These are phyloP conservation scores for Cladophialophora immunda DNA, from an alignment of 2,329 filamentous ascomycete species.

Conservation along the genomic window DNA sequence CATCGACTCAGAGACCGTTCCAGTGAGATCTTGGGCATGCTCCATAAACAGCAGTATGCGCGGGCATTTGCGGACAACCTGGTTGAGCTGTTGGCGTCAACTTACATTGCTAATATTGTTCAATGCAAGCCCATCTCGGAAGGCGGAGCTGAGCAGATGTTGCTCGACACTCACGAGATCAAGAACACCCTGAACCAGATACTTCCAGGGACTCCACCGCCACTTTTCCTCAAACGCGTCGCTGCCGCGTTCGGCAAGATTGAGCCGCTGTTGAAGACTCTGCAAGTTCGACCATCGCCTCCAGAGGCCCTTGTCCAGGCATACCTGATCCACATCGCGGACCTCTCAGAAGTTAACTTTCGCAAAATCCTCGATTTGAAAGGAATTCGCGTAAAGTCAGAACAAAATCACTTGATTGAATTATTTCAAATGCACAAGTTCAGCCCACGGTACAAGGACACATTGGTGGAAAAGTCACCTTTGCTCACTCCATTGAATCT, in stretches of 20 bases:
- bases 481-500: slow-evolving; percentile 71
- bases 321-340: slow-evolving; percentile 95
- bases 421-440: slow-evolving; percentile 87
- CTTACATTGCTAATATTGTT: slow-evolving; percentile 84
- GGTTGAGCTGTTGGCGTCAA: slow-evolving; percentile 83
- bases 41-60: slow-evolving; percentile 92
- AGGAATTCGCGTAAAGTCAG: slow-evolving; percentile 79
- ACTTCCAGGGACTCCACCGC: slow-evolving; percentile 67
- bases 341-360: slow-evolving; percentile 94
- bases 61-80: slow-evolving; percentile 94
- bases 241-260: slow-evolving; percentile 84
- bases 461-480: slow-evolving; percentile 74
- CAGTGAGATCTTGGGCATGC: slow-evolving; percentile 75
- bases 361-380: slow-evolving; percentile 95
- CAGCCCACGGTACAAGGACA: slow-evolving; percentile 68
- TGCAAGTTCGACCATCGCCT: slow-evolving; percentile 90
- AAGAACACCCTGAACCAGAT: slow-evolving; percentile 80
- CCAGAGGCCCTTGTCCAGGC: slow-evolving; percentile 95
- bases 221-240: slow-evolving; percentile 83
- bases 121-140: slow-evolving; percentile 91
- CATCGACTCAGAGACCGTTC: slow-evolving; percentile 75
- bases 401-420: slow-evolving; percentile 84
- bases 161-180: slow-evolving; percentile 91
- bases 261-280: slow-evolving; percentile 91
- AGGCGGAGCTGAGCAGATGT: slow-evolving; percentile 96